Base-by-base conservation (phyloP, 495 filamentous ascomycete species). In the Aspergillus campestris region DNA sequence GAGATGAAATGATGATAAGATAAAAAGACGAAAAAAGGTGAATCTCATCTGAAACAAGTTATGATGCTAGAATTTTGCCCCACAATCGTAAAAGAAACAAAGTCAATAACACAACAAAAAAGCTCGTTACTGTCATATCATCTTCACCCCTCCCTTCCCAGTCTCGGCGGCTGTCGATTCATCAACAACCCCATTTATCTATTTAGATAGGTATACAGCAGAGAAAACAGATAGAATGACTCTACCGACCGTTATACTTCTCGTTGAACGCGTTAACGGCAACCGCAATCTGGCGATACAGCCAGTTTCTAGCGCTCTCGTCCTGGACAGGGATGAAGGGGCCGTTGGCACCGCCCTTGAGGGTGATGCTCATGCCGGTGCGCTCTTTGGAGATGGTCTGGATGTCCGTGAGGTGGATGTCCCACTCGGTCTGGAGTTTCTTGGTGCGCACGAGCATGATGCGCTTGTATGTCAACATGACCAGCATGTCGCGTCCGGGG, bases 371-470 rank as follows among this genome's bases (percentile, higher is more conserved):
- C 71, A 98, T 80, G 7, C 92, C 92, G 8, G 94, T 98, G 47
- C 92, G 70, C 72, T 98, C 92, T 70, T 96, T 98, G 28, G 82
- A 83, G 47, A 98, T 96, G 0, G 89, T 95, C 76, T 97, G 90
- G 32, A 98, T 82, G 56, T 98, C 91, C 53, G 92, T 95, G 39
- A 98, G 71, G 29, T 87, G 86, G 18, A 97, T 87, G 54, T 97
- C 91, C 92, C 92, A 98, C 63, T 96, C 90, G 31, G 79, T 88
- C 50, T 78, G 77, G 53, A 98, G 71, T 61, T 81, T 83, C 64
- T 92, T 83, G 27, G 81, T 84, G 54, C 88, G 78, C 49, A 98
- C 83, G 18, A 97, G 79, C 79, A 97, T 82, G 61, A 98, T 95
- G 5, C 86, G 77, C 41, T 81, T 80, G 60, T 94, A 98, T 13